Conservation (phyloP, 1,139 yeast genomes). For the Wickerhamomyces sp. region DNA sequence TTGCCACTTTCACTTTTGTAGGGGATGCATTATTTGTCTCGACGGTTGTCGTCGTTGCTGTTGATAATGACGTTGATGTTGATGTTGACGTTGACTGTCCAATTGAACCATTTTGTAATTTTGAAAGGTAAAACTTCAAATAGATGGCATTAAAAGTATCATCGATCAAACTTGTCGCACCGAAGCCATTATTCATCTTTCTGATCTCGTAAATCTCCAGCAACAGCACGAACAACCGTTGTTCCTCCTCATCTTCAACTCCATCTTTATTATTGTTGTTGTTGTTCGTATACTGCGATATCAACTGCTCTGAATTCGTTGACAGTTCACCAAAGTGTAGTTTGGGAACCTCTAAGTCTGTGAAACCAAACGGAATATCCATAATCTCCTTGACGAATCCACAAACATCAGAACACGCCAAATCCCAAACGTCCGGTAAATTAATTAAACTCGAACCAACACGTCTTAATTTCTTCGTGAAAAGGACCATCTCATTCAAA, state of each 20-base stretch:
- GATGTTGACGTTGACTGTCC: not conserved
- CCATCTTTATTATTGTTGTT: conserved; percentile 20
- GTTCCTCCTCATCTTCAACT: conserved; percentile 28
- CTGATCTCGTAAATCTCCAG: conserved; percentile 59
- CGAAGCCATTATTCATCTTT: conserved; percentile 74
- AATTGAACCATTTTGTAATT: conserved; percentile 3
- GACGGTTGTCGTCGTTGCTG: not conserved
- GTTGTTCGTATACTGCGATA: conserved; percentile 23
- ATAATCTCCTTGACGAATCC: conserved; percentile 42
- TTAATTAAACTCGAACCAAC: conserved; percentile 71
- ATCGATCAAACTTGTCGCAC: conserved; percentile 73
- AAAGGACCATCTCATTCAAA: conserved; percentile 48
- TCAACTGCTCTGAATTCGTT: conserved; percentile 33
- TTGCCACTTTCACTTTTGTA: conserved; percentile 24
- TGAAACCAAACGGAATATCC: conserved; percentile 40
- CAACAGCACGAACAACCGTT: conserved; percentile 39
- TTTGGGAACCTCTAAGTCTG: conserved; percentile 48
- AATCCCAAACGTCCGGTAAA: conserved; percentile 62
- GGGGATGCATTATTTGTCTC: conserved; percentile 1
- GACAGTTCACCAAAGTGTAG: conserved; percentile 44
- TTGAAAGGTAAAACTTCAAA: conserved; percentile 39
- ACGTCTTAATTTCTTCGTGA: conserved; percentile 68
- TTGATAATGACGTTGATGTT: not conserved
- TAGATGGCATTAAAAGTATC: conserved; percentile 66
- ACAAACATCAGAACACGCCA: conserved; percentile 43